phyloP scores from a whole-genome alignment of 2,329 filamentous ascomycete genomes.

The Pyrenophora tritici-repentis region DNA sequence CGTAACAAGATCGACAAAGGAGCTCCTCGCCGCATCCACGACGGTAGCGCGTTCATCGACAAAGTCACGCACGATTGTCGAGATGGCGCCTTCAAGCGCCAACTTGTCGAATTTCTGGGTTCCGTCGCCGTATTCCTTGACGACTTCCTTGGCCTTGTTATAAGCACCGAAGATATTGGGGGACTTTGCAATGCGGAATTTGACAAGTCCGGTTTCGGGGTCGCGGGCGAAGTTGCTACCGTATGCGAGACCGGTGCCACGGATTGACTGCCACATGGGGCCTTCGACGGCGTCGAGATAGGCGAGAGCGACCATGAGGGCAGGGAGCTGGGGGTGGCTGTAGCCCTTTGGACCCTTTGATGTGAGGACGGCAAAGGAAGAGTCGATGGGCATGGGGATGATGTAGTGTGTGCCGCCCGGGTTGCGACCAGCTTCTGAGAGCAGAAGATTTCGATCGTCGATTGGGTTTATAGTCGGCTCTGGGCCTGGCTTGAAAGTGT shows the following conservation, averaged over 20 bases:
- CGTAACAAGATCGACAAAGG: conserved; percentile 82
- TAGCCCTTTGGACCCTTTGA: conserved; percentile 75
- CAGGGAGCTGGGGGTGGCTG: conserved; percentile 76
- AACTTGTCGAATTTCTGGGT: conserved; percentile 74
- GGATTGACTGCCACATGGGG: conserved; percentile 89
- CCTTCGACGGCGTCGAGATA: conserved; percentile 95
- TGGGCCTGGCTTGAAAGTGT: conserved; percentile 55
- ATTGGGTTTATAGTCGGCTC: conserved; percentile 69
- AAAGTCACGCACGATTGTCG: conserved; percentile 81
- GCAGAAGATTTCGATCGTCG: conserved; percentile 69
- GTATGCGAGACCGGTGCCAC: conserved; percentile 92
- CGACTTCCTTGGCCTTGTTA: conserved; percentile 72
- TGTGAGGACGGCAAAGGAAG: conserved; percentile 81
- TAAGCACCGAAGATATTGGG: conserved; percentile 90
- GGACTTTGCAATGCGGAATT: conserved; percentile 87
- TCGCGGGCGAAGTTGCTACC: conserved; percentile 80
- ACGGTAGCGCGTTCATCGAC: conserved; percentile 90
- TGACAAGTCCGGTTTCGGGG: conserved; percentile 77
- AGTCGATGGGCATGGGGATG: conserved; percentile 91
- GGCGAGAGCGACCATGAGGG: conserved; percentile 83
- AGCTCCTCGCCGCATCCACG: conserved; percentile 77
- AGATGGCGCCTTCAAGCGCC: conserved; percentile 87
- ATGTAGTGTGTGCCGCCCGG: conserved; percentile 79
- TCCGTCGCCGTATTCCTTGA: conserved; percentile 75
- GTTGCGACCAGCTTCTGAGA: conserved; percentile 73